Evolutionary conservation across 202 grass and related monocot genomes (phyloP).

Genomic region (Cymbopogon flexuosus): DNA sequence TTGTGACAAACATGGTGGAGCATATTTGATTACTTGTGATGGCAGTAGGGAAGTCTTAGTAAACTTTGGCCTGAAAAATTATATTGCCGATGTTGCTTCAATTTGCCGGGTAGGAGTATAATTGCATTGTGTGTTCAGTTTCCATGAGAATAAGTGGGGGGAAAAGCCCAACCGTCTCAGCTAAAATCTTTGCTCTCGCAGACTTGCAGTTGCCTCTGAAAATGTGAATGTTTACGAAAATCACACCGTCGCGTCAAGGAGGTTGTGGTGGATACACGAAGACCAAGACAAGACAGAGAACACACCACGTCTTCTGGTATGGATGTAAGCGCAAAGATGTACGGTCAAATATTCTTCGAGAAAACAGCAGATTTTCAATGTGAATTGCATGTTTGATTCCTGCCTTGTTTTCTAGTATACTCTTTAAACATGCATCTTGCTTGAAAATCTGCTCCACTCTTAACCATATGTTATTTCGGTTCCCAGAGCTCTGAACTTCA

Average conservation of each 20-base stretch:
- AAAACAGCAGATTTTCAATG: not conserved
- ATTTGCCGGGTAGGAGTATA: not conserved
- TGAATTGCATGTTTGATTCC: not conserved
- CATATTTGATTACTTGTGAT: constrained; percentile 6
- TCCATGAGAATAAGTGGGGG: not conserved
- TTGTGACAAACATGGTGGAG: not conserved
- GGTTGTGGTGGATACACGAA: not conserved
- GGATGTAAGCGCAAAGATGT: not conserved
- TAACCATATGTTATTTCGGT: not conserved
- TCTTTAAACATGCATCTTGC: not conserved
- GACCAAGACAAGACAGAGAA: not conserved
- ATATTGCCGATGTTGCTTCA: not conserved
- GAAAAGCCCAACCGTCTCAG: not conserved
- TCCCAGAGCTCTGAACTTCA: not conserved
- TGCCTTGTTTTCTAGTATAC: not conserved
- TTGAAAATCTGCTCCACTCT: not conserved
- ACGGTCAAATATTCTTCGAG: not conserved
- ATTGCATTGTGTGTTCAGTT: not conserved
- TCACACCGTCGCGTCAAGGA: not conserved
- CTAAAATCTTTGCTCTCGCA: not conserved
- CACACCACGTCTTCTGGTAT: not conserved
- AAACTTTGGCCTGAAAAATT: not conserved
- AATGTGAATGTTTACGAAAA: not conserved
- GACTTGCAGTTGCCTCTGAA: not conserved
- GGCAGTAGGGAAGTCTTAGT: not conserved